phyloP scores from a whole-genome alignment of 305 asterid species.

The Fraxinus floribunda region DNA sequence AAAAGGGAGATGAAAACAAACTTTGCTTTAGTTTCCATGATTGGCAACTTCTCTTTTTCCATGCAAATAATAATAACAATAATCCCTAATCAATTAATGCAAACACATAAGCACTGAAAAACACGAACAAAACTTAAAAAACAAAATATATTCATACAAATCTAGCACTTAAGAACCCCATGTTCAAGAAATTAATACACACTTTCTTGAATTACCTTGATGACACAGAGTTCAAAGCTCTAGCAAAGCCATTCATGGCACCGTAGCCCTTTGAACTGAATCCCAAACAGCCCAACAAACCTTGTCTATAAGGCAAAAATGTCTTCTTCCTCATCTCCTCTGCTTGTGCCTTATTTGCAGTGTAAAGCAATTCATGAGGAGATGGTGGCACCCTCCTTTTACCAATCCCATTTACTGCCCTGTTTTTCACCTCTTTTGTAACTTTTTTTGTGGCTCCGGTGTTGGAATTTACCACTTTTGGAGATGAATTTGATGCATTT shows the following conservation, averaged over 20 bases:
- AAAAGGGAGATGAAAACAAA: no score
- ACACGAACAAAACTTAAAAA: no score
- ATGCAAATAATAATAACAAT: no score
- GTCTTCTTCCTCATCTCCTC: conserved; percentile 36
- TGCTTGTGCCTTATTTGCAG: conserved; percentile 24
- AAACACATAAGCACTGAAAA: no score
- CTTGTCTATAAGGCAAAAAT: conserved; percentile 31
- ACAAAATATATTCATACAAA: no score
- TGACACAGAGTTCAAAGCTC: conserved; percentile 35
- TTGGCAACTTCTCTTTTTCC: no score
- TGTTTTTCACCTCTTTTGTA: conserved; percentile 34
- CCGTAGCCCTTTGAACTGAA: conserved; percentile 36
- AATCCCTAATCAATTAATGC: no score
- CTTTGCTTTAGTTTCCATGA: no score
- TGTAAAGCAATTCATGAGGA: conserved; percentile 38
- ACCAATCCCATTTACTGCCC: conserved; percentile 30
- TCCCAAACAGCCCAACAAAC: conserved; percentile 33
- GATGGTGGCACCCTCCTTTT: conserved; percentile 54
- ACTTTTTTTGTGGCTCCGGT: conserved; percentile 24
- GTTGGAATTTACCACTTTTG: not conserved
- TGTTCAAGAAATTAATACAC: no score
- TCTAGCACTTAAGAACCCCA: no score
- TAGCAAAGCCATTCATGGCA: conserved; percentile 36
- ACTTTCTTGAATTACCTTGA: conserved; percentile 21
- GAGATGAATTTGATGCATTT: conserved; percentile 1